phyloP scores from a whole-genome alignment of 805 yeast species.

The Candida insectorum region DNA sequence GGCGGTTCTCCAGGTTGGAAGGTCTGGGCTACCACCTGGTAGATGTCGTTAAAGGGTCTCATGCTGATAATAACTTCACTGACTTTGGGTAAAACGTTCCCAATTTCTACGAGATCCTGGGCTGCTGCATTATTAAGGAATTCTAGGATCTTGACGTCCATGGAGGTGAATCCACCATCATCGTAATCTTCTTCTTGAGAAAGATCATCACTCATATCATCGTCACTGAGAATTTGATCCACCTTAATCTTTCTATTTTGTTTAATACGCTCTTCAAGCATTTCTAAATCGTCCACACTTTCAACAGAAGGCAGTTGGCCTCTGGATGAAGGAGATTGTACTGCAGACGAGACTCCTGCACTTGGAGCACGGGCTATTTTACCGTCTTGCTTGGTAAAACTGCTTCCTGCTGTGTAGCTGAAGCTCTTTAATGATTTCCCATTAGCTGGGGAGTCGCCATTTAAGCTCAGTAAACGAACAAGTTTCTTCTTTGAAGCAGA shows the following conservation, averaged over 20 bases:
- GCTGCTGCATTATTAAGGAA: constrained; percentile 76
- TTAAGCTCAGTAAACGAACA: constrained; percentile 29
- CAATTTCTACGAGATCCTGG: constrained; percentile 76
- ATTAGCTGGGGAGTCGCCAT: constrained; percentile 8
- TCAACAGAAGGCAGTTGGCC: too few relatives aligned
- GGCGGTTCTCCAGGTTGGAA: constrained; percentile 29
- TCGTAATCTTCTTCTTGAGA: constrained; percentile 44
- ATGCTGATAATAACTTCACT: constrained; percentile 62
- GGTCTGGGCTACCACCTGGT: constrained; percentile 55
- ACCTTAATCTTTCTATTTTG: constrained; percentile 24
- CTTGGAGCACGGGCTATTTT: constrained; percentile 5
- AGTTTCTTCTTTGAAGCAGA: constrained; percentile 30
- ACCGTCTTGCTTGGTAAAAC: constrained; percentile 9
- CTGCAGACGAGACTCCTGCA: too few relatives aligned
- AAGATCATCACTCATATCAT: constrained; percentile 45
- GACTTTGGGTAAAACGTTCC: constrained; percentile 61
- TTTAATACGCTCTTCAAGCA: constrained; percentile 35
- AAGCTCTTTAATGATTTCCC: constrained; percentile 10
- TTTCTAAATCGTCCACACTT: constrained; percentile 34
- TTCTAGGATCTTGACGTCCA: constrained; percentile 65
- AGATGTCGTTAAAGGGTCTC: constrained; percentile 68
- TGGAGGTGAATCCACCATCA: constrained; percentile 38
- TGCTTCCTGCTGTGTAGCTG: constrained; percentile 5
- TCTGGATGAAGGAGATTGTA: constrained; percentile 6
- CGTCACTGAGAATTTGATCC: constrained; percentile 40